These are phyloP conservation scores for Penicillium antarcticum DNA, from an alignment of 495 filamentous ascomycete genomes.

Conservation along the genomic window DNA sequence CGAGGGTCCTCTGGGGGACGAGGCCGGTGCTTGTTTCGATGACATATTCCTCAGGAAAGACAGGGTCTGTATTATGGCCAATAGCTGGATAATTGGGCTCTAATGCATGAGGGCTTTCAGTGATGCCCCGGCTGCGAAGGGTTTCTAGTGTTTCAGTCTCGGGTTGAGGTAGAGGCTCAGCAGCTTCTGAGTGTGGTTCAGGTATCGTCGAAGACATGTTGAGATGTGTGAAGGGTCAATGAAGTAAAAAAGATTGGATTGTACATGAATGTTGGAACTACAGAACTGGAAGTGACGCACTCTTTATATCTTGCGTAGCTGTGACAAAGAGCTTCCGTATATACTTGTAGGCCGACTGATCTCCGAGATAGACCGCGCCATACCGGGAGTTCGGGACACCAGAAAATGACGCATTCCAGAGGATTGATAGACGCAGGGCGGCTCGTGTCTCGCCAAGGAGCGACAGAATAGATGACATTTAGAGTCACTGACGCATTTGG, in stretches of 20 bases:
- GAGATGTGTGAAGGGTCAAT: background rate
- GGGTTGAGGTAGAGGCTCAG: background rate
- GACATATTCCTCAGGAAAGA: conserved; percentile 33
- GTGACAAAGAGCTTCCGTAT: background rate
- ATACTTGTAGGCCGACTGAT: background rate
- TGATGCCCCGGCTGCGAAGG: conserved; percentile 16
- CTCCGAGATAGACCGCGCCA: background rate
- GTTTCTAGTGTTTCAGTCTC: conserved; percentile 20
- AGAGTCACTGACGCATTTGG: background rate
- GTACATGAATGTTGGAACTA: background rate
- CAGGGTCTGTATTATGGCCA: conserved; percentile 15
- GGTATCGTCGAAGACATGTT: conserved; percentile 3
- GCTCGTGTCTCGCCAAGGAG: too few relatives aligned
- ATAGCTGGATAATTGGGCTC: conserved; percentile 30
- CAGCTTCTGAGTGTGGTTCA: background rate
- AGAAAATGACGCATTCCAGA: background rate
- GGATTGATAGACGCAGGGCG: too few relatives aligned
- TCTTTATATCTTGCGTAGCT: background rate
- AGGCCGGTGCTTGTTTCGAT: conserved; percentile 30
- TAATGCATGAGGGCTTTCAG: conserved; percentile 16
- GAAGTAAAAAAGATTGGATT: background rate
- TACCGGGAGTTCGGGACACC: background rate
- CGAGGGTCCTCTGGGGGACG: conserved; percentile 25
- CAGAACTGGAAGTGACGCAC: background rate
- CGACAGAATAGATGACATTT: too few relatives aligned